Base-by-base conservation (phyloP, 2,329 filamentous ascomycete species). In the Juglanconis oblonga region DNA sequence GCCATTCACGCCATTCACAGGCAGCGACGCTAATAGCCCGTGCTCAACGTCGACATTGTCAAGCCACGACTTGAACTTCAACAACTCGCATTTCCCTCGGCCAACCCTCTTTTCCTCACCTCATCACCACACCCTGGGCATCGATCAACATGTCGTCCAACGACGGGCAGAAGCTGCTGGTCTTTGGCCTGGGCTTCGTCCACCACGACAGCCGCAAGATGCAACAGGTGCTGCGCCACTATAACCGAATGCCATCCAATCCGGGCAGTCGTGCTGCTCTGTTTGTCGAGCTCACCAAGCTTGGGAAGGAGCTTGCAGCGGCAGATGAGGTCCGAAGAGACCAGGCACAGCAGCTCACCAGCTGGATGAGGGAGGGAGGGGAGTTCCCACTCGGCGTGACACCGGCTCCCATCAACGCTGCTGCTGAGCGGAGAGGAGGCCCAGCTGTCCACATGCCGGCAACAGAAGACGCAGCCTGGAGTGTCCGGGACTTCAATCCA, bases 151-250 rank as follows among this genome's bases (percentile, higher is more conserved):
- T 62, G 61, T 45, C 61, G 0, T 60, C 33, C 33, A 61, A 61
- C 58, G 48, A 61, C 9, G 61, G 61, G 2, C 52, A 60, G 38
- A 59, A 62, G 57, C 58, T 61, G n/a, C 24, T 62, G 44, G 61
- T 62, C 54, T 60, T 62, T 29, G 61, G 61, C 45, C 58, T 62
- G 13, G 24, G 50, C 17, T 62, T 61, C 47, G 54, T 51, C 29
- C 57, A 62, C 29, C 61, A 62, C 9, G 61, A 62, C 50, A 62
- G 35, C 17, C 61, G 61, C 45, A 62, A 52, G 45, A 61, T 62
- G 58, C 61, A 62, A 32, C 61, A 61, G 47, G 45, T 62, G 49
- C 54, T 62, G 5, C 50, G 61, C 14, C 57, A 62, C 58, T 61
- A 52, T 51, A 14, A 55, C 14, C 57, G 32, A 7, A 38, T 62